Base-by-base conservation (phyloP, 352 stramenopile genomes). In the Pythium folliculosum region DNA sequence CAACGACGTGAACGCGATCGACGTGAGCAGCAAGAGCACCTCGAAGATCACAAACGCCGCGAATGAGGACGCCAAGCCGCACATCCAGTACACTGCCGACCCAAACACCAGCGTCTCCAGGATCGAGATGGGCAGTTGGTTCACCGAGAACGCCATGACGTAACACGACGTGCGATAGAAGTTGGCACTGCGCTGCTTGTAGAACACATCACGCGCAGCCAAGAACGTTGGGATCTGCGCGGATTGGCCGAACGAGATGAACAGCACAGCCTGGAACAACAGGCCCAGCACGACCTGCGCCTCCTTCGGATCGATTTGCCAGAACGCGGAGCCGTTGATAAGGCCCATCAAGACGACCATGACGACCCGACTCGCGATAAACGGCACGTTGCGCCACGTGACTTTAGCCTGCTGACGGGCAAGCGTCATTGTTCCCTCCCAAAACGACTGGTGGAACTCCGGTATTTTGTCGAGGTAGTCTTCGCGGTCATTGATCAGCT, bases 401-500 rank as follows among this genome's bases (percentile, higher is more conserved):
- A 77, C 63, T 44, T 67, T 74, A 51, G 72, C 27, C 54, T 81
- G 63, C 8, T 71, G 62, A 13, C 67, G 32, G 1, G 69, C 54
- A 5, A 81, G 51, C 22, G 65, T 67, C 55, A 57, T 63, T 3
- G 67, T 73, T 57, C 45, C 44, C 45, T n/a, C n/a, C n/a, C n/a
- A n/a, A n/a, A n/a, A n/a, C n/a, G n/a, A n/a, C n/a, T n/a, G n/a
- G n/a, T n/a, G 52, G 51, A 72, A 72, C 45, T 72, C 65, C 12
- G 65, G 71, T 12, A 60, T 52, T 48, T 65, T 62, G 14, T 70
- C 44, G 35, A 73, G 55, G 44, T 63, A 70, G 30, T 70, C 61
- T 30, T 65, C 91, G 22, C 89, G 71, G 70, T 90, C 82, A 16
- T 97, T 62, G 21, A 97, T 35, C n/a, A 97, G 84, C 10, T 97